A percentile compares a stretch with the other conserved stretches of the same genome.
These are phyloP conservation scores for Purpureocillium takamizusanense DNA, from an alignment of 2,329 filamentous ascomycete species.

Conservation along the genomic window DNA sequence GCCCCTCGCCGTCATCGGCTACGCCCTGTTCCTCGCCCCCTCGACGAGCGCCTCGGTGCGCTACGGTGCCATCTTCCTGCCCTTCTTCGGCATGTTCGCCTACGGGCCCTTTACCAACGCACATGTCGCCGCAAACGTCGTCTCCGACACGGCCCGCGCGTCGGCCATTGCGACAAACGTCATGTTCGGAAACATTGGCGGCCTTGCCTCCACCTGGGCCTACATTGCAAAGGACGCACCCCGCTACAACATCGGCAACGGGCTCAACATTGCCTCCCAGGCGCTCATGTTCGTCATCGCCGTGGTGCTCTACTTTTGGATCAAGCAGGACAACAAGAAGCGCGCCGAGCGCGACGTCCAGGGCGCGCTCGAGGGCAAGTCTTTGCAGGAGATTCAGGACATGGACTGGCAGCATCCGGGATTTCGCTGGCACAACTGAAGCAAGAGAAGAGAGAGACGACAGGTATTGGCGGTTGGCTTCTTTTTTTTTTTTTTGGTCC, in stretches of 20 bases:
- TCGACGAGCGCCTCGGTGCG: slow-evolving; percentile 35
- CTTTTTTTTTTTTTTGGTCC: no score
- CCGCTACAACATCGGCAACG: slow-evolving; percentile 61
- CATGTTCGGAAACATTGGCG: slow-evolving; percentile 38
- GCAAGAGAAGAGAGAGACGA: not conserved
- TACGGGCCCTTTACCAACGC: slow-evolving; percentile 57
- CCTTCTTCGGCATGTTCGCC: slow-evolving; percentile 51
- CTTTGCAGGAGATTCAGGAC: slow-evolving; percentile 44
- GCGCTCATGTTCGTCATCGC: slow-evolving; percentile 44
- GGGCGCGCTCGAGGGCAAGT: slow-evolving; percentile 45
- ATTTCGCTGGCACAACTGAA: slow-evolving; percentile 45
- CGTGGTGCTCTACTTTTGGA: slow-evolving; percentile 46
- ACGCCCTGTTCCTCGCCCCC: slow-evolving; percentile 57
- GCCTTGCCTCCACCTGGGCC: slow-evolving; percentile 53
- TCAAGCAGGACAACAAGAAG: slow-evolving; percentile 52
- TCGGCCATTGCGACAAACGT: slow-evolving; percentile 53
- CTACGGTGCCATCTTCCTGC: slow-evolving; percentile 61
- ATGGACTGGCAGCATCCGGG: slow-evolving; percentile 61
- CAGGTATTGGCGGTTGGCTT: no score
- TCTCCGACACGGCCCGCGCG: slow-evolving; percentile 57
- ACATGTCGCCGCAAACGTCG: slow-evolving; percentile 58
- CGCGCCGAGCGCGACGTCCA: slow-evolving; percentile 47
- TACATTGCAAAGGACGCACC: slow-evolving; percentile 55
- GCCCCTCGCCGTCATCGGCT: slow-evolving; percentile 56
- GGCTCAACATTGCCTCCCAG: slow-evolving; percentile 56